These are phyloP conservation scores for Nakaseomyces uthaithaninus DNA, from an alignment of 1,139 yeast species.

Conservation along the genomic window DNA sequence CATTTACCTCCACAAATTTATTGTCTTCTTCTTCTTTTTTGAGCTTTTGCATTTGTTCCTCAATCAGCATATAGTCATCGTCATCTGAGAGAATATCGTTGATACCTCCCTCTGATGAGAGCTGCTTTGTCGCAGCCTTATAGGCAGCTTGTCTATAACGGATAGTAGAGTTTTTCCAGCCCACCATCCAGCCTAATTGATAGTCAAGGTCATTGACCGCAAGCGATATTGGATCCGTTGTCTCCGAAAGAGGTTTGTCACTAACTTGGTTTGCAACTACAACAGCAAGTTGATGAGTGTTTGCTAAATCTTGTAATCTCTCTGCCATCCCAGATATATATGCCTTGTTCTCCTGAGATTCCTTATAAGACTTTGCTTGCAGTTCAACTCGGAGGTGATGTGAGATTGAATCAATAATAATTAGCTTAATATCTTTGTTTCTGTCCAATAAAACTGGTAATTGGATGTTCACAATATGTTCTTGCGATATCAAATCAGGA, in stretches of 20 bases:
- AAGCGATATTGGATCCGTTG: conserved; percentile 13
- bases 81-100: conserved; percentile 29
- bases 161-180: conserved; percentile 54
- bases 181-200: conserved; percentile 65
- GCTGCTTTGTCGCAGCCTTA: background rate
- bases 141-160: conserved; percentile 25
- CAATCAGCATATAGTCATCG: conserved; percentile 28
- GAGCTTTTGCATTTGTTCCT: conserved; percentile 10
- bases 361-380: conserved; percentile 33
- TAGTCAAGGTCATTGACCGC: conserved; percentile 49
- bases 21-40: conserved; percentile 12
- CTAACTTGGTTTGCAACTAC: conserved; percentile 77
- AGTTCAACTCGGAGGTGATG: conserved; percentile 72
- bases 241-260: conserved; percentile 41
- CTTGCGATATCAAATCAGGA: conserved; percentile 62
- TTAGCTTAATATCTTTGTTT: conserved; percentile 40
- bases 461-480: conserved; percentile 65
- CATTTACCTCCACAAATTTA: conserved; percentile 9
- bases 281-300: conserved; percentile 46
- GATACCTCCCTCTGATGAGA: background rate
- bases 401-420: conserved; percentile 77
- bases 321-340: conserved; percentile 42
- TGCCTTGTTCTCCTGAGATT: conserved; percentile 35
- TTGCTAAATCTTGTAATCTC: conserved; percentile 46
- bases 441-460: conserved; percentile 49